Evolutionary conservation across 176 grass and related monocot species (phyloP).

Genomic region (Thalia dealbata): DNA sequence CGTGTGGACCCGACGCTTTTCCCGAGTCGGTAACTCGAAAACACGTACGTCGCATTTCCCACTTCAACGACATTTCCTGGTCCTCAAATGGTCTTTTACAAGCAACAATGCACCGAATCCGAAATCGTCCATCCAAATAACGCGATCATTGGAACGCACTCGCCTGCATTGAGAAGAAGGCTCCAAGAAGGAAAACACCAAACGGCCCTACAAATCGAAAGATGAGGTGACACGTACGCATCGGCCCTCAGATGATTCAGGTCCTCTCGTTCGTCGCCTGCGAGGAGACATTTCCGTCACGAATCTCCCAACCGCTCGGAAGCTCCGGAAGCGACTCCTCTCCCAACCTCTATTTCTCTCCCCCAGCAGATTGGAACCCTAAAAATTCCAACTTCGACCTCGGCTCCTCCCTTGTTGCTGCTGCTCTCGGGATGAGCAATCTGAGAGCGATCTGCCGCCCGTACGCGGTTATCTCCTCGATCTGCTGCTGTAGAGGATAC

Average conservation of each 20-base stretch:
- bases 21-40: no score
- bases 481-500: slow-evolving; percentile 29
- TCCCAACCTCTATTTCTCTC: not conserved
- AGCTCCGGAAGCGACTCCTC: slow-evolving; percentile 1
- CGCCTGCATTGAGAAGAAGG: no score
- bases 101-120: no score
- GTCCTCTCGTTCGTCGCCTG: not conserved
- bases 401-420: not conserved
- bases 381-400: not conserved
- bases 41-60: no score
- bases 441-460: slow-evolving; percentile 28
- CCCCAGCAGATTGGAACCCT: not conserved
- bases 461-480: slow-evolving; percentile 31
- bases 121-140: no score
- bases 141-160: no score
- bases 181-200: not conserved
- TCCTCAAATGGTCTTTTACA: no score
- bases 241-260: not conserved
- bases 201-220: not conserved
- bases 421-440: slow-evolving; percentile 46
- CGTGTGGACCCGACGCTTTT: no score
- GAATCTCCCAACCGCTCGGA: not conserved
- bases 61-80: no score
- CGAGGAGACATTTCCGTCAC: not conserved
- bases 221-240: not conserved